A percentile compares a stretch with the other conserved stretches of the same genome.
Conservation (phyloP, 371 early-diverging fungal species). For the Rhizopus sp. region DNA sequence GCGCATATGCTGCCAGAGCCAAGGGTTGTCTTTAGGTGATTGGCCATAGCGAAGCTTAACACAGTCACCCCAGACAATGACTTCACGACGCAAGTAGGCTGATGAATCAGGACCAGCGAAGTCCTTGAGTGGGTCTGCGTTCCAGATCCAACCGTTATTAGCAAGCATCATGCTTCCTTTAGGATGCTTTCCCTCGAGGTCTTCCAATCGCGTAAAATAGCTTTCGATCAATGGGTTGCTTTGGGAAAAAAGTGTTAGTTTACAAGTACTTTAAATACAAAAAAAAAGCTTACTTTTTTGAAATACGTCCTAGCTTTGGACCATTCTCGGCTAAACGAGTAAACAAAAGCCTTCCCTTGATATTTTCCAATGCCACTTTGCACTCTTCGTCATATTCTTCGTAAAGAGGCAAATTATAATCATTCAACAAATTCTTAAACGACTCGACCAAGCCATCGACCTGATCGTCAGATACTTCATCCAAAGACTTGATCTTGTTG, state of each 20-base stretch:
- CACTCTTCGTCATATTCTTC: conserved; percentile 84
- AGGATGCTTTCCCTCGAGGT: conserved; percentile 53
- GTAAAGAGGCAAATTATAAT: conserved; percentile 84
- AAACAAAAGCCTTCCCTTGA: conserved; percentile 78
- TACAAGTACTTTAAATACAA: too few species aligned
- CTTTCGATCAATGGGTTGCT: conserved; percentile 85
- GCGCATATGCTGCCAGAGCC: conserved; percentile 94
- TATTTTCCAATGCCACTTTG: conserved; percentile 69
- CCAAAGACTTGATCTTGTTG: conserved; percentile 14
- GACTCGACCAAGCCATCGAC: conserved; percentile 32
- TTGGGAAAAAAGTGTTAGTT: too few species aligned
- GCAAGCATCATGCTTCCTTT: conserved; percentile 72
- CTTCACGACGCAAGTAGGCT: conserved; percentile 90
- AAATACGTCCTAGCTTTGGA: conserved; percentile 57
- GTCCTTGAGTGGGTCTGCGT: conserved; percentile 89
- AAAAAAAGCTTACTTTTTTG: conserved; percentile 41
- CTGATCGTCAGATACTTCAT: conserved; percentile 21
- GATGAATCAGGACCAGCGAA: conserved; percentile 87
- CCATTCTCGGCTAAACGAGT: conserved; percentile 81
- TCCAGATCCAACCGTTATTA: conserved; percentile 99
- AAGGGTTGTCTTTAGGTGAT: conserved; percentile 83
- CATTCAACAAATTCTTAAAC: conserved; percentile 65
- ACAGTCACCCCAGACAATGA: conserved; percentile 98
- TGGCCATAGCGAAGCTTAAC: conserved; percentile 95
- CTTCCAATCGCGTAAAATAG: conserved; percentile 82